Base-by-base conservation (phyloP, 2,329 filamentous ascomycete species). In the Clarireedia homoeocarpa region DNA sequence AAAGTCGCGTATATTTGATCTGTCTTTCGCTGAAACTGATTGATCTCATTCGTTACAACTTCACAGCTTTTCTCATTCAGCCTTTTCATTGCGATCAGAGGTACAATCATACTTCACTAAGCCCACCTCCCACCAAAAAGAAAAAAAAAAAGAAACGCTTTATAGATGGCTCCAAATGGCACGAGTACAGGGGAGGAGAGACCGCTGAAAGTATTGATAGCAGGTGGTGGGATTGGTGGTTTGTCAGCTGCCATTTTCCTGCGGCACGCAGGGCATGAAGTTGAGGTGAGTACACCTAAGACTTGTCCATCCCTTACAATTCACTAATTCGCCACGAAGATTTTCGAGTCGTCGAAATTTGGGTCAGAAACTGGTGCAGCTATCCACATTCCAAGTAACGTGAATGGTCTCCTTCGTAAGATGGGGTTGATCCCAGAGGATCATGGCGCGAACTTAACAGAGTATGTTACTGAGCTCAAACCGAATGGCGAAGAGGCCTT, bases 381-480 rank as follows among this genome's bases (percentile, higher is more conserved):
- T 0, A 75, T 86, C n/a, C 81, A 85, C 61, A 65, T 86, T 5
- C 77, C 80, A 0, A 80, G 83, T 0, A 87, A 87, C 61, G 72
- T 75, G 5, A 83, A 84, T 64, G 79, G 80, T 0, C 67, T 85
- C 2, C 70, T 86, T 6, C 67, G 70, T 6, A 68, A 73, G 38
- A 66, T 77, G 45, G 75, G 76, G 0, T 62, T 79, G 2, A 68
- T 70, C 48, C 70, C 73, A 0, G 71, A 73, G 54, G 64, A 67
- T 0, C 70, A 71, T 42, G 74, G 75, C 3, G 72, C 50, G 12
- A 52, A 52, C 10, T 38, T 9, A 15, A 34, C 24, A 5, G 48
- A 27, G 46, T 59, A 9, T 27, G 34, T 60, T 5, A 23, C 54
- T 10, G 60, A 59, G 24, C 48, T 51, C n/a, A n/a, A 30, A 44